phyloP scores from a whole-genome alignment of 768 basidiomycete genomes.

The Rhodotorula paludigena region DNA sequence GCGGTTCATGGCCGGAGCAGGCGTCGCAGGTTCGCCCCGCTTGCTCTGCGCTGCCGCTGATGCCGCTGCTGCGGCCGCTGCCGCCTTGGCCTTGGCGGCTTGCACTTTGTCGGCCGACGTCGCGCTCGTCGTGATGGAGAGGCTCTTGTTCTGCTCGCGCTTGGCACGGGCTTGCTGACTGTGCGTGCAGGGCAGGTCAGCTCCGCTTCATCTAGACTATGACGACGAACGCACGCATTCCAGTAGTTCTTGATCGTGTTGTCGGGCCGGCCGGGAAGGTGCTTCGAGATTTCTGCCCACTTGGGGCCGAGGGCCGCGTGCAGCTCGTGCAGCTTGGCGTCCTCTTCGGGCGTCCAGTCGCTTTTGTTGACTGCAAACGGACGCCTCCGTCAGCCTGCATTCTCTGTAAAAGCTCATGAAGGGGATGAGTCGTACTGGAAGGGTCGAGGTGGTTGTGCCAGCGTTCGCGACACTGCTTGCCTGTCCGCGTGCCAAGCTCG shows the following conservation, averaged over 20 bases:
- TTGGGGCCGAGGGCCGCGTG: conserved; percentile 32
- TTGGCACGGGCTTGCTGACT: conserved; percentile 33
- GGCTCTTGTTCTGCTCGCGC: conserved; percentile 13
- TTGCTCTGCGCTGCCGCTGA: not conserved
- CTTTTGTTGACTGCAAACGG: conserved; percentile 38
- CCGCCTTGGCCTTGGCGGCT: not conserved
- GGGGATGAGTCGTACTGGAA: conserved; percentile 28
- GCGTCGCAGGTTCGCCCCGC: not conserved
- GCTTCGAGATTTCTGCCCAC: conserved; percentile 43
- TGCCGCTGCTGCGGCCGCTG: not conserved
- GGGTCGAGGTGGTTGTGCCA: conserved; percentile 45
- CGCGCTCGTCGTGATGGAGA: not conserved
- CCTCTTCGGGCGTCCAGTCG: conserved; percentile 41
- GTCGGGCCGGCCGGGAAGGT: conserved; percentile 42
- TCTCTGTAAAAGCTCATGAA: not conserved
- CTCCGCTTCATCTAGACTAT: not conserved
- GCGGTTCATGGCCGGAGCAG: conserved; percentile 8
- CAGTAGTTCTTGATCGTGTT: conserved; percentile 43
- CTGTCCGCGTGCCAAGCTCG: conserved; percentile 35
- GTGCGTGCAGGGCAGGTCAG: not conserved
- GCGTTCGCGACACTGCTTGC: conserved; percentile 43
- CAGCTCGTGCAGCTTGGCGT: conserved; percentile 34
- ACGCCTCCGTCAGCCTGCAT: too few relatives aligned
- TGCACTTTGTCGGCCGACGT: not conserved
- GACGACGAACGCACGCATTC: conserved; percentile 26